These are phyloP conservation scores for Auxenochlorella protothecoides DNA, from an alignment of 139 green algal species.

Conservation along the genomic window DNA sequence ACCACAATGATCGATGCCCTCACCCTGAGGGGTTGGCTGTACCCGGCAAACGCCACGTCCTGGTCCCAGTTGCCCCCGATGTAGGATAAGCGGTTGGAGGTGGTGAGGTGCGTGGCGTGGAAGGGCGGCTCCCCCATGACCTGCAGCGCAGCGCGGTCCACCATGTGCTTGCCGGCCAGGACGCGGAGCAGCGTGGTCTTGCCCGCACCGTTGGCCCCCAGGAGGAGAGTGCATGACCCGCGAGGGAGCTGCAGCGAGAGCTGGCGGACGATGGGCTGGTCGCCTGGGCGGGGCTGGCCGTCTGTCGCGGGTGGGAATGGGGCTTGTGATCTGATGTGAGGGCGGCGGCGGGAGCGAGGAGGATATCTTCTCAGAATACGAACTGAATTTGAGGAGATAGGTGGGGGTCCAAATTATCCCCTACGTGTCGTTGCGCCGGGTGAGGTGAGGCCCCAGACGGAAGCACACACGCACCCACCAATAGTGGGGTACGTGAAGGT, in stretches of 20 bases:
- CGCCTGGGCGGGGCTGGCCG: conserved; percentile 54
- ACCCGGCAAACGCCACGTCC: conserved; percentile 88
- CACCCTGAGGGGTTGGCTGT: conserved; percentile 70
- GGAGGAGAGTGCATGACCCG: conserved; percentile 63
- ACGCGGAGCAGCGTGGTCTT: conserved; percentile 83
- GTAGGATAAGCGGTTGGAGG: conserved; percentile 72
- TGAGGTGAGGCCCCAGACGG: too few species aligned
- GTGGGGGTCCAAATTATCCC: too few species aligned
- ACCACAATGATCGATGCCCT: neutral
- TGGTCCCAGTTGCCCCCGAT: conserved; percentile 88
- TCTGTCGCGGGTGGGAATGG: conserved; percentile 37
- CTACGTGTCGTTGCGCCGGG: too few species aligned
- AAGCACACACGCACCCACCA: too few species aligned
- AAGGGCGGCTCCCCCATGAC: conserved; percentile 85
- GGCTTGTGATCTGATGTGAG: neutral
- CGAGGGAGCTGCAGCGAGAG: conserved; percentile 46
- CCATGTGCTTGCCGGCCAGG: conserved; percentile 87
- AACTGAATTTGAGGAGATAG: too few species aligned
- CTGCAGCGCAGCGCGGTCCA: conserved; percentile 38
- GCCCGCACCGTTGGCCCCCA: conserved; percentile 80
- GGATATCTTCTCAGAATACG: too few species aligned
- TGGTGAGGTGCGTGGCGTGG: conserved; percentile 79
- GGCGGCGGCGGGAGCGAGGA: too few species aligned
- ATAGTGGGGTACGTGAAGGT: too few species aligned
- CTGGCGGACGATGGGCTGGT: conserved; percentile 53